A percentile compares a stretch with the other conserved stretches of the same genome.
phyloP scores from a whole-genome alignment of 2,329 filamentous ascomycete species.

The Calonectria naviculata region DNA sequence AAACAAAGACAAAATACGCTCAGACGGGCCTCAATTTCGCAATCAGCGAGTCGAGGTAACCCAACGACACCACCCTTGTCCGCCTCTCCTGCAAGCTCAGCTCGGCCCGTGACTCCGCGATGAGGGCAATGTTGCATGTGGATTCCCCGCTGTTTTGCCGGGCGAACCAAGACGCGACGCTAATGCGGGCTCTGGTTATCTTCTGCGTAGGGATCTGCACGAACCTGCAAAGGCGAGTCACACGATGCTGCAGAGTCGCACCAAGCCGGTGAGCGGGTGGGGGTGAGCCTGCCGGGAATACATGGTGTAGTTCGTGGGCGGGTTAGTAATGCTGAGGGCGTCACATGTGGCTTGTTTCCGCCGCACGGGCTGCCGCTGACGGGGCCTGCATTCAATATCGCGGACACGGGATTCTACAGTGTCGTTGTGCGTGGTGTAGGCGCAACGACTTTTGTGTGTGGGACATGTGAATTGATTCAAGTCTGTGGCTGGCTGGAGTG shows the following conservation, averaged over 20 bases:
- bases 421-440: no score
- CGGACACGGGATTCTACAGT: no score
- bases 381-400: no score
- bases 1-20: slow-evolving; percentile 11
- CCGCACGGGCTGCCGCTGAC: neutral
- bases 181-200: neutral
- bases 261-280: slow-evolving; percentile 5
- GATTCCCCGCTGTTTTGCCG: neutral
- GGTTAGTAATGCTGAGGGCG: neutral
- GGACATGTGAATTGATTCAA: no score
- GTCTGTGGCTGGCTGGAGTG: no score
- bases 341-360: slow-evolving; percentile 7
- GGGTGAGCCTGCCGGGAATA: neutral
- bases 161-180: neutral
- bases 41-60: slow-evolving; percentile 3
- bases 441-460: no score
- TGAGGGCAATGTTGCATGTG: neutral
- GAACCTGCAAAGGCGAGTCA: neutral
- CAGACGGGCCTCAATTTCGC: slow-evolving; percentile 10
- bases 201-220: neutral
- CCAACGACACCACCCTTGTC: neutral
- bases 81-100: neutral
- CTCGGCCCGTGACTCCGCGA: slow-evolving; percentile 10
- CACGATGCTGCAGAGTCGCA: slow-evolving; percentile 5
- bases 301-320: neutral